Base-by-base conservation (phyloP, 2,329 filamentous ascomycete genomes). In the Fusarium sterilihyphosum region DNA sequence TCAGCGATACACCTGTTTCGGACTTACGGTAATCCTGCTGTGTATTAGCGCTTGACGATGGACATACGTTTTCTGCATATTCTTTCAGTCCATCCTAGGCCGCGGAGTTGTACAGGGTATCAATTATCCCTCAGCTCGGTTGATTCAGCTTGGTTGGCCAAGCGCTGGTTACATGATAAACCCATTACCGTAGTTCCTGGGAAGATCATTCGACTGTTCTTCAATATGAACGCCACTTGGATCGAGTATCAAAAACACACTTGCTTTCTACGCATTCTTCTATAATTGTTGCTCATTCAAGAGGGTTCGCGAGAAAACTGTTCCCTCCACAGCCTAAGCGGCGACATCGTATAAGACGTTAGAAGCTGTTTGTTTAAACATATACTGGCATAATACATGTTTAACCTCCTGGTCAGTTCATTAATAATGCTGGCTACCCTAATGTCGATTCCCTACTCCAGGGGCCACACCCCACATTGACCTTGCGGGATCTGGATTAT, bases 201-300 rank as follows among this genome's bases (percentile, higher is more conserved):
- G 62, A 59, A 50, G 59, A 75, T 75, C 70, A 62, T 65, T 73
- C 65, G 59, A 70, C 58, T 47, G 44, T 63, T 75, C 29, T 56
- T 38, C 60, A 65, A 66, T 50, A 63, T 47, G 53, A 54, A 52
- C 38, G 17, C n/a, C 12, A 38, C 40, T 44, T 29, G 11, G 31
- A 31, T 12, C 8, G 26, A 54, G 29, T 26, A 7, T 64, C 29
- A 26, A 26, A 33, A 47, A 66, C 16, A 17, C 13, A 24, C 11
- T 17, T 26, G 29, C 22, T 16, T 46, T 29, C 26, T 24, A 40
- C 7, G 22, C 35, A 13, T 49, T 59, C 26, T 50, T 49, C 40
- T 64, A 35, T 43, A 37, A 14, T 24, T 29, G n/a, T 57, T 38
- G 5, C 26, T 37, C 44, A 29, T 33, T 24, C 26, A 18, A 26